Base-by-base conservation (phyloP, 139 green algal species). In the Chlamydomonas urium region DNA sequence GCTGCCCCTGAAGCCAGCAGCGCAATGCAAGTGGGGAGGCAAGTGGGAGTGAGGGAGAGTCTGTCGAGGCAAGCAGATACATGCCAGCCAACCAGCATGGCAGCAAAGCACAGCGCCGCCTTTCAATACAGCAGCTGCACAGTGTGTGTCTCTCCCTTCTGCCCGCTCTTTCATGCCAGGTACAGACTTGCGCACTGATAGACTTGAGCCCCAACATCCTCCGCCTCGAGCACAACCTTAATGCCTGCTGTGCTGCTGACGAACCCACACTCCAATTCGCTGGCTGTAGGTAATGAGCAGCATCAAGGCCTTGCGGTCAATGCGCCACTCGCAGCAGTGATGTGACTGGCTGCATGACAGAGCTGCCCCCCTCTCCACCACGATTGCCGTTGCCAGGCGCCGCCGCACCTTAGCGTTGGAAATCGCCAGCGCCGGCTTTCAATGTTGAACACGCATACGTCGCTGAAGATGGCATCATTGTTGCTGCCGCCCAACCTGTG, bases 381-480 rank as follows among this genome's bases (percentile, higher is more conserved):
- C 42, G 14, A 8, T 24, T 50, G 42, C 42, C 10, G 10, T 50
- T 50, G 42, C 42, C 8, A 24, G 42, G 10, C 8, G 42, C 8
- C 8, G 14, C 42, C 53, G 21, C 29, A 63, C 60, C 42, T 67
- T 6, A 67, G 17, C 26, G 17, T 21, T 14, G 63, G 63, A 34
- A 36, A 70, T 32, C 23, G 17, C 63, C 63, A 70, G 6, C 6
- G 8, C 5, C 14, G 35, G 6, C 34, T n/a, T 5, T 56, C 35
- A 21, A 70, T 3, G 36, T 56, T 57, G 24, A 50, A 57, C 4
- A 38, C 31, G 36, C 36, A 57, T 4, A 70, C 38, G 63, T 70
- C 63, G 23, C 29, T 67, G 29, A 67, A 67, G 31, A 67, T 67
- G 10, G 60, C 23, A 8, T 67, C 63, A 57, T 70, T 70, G 63